phyloP scores from a whole-genome alignment of 345 rosid species.

The Moricandia moricandioides region DNA sequence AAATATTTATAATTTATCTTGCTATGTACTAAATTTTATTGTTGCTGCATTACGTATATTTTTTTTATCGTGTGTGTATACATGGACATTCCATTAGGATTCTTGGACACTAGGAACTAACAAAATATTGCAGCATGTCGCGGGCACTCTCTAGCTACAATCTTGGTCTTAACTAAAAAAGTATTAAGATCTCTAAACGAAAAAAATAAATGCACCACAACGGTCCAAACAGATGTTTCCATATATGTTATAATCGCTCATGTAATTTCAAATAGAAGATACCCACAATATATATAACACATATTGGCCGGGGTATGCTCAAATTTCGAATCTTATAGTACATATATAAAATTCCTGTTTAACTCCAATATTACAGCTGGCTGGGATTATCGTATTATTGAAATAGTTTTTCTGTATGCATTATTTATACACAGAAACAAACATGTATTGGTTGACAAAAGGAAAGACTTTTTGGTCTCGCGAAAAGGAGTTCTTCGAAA shows the following conservation, averaged over 20 bases:
- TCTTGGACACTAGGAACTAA: slow-evolving; percentile 19
- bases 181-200: not conserved
- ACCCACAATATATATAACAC: not conserved
- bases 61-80: not conserved
- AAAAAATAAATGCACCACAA: slow-evolving; percentile 1
- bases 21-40: not conserved
- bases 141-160: slow-evolving; percentile 21
- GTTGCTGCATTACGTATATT: not conserved
- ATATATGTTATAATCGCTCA: not conserved
- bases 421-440: not conserved
- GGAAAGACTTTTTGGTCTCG: slow-evolving; percentile 7
- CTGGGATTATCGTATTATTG: not conserved
- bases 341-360: not conserved
- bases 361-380: not conserved
- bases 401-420: not conserved
- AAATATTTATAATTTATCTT: not conserved
- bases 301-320: not conserved
- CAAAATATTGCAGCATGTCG: slow-evolving; percentile 38
- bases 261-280: slow-evolving; percentile 9
- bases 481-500: slow-evolving; percentile 13
- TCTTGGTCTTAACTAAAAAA: not conserved
- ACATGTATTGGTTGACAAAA: slow-evolving; percentile 27
- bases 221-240: not conserved
- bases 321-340: not conserved
- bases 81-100: not conserved